Evolutionary conservation across 2,329 filamentous ascomycete species (phyloP).

Genomic region (Didymella sp.): DNA sequence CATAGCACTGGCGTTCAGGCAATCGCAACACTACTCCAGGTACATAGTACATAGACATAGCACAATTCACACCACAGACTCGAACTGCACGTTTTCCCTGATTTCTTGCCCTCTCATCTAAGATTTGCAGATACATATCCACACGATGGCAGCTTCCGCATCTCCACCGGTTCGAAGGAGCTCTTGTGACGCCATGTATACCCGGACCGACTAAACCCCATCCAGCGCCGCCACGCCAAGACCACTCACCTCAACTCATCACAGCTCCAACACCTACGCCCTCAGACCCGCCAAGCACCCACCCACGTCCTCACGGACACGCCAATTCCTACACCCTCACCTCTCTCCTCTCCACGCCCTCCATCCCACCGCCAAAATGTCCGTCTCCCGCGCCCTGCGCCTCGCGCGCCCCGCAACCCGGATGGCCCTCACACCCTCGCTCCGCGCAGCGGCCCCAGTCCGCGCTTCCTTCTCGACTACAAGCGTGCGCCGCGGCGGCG

Average conservation of each 20-base stretch:
- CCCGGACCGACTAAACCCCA: conserved; percentile 20
- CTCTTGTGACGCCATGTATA: conserved; percentile 20
- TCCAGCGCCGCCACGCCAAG: conserved; percentile 19
- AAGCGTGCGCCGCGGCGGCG: conserved; percentile 39
- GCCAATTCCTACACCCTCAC: conserved; percentile 8
- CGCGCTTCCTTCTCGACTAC: conserved; percentile 23
- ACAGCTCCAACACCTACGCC: background rate
- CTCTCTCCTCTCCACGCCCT: conserved; percentile 2
- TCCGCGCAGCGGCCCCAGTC: conserved; percentile 17
- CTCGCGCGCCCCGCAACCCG: conserved; percentile 22
- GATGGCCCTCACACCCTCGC: background rate
- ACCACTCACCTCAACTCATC: conserved; percentile 20
- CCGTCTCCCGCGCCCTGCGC: conserved; percentile 34
- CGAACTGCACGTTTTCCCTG: background rate
- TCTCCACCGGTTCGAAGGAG: conserved; percentile 1
- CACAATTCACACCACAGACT: background rate
- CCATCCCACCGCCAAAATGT: conserved; percentile 31
- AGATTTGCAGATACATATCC: background rate
- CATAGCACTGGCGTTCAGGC: conserved; percentile 33
- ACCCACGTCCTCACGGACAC: conserved; percentile 5
- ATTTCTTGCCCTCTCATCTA: background rate
- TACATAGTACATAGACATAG: background rate
- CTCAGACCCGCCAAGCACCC: conserved; percentile 1
- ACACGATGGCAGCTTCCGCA: background rate
- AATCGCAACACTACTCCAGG: background rate